These are phyloP conservation scores for Annulohypoxylon truncatum DNA, from an alignment of 2,329 filamentous ascomycete species.

Conservation along the genomic window DNA sequence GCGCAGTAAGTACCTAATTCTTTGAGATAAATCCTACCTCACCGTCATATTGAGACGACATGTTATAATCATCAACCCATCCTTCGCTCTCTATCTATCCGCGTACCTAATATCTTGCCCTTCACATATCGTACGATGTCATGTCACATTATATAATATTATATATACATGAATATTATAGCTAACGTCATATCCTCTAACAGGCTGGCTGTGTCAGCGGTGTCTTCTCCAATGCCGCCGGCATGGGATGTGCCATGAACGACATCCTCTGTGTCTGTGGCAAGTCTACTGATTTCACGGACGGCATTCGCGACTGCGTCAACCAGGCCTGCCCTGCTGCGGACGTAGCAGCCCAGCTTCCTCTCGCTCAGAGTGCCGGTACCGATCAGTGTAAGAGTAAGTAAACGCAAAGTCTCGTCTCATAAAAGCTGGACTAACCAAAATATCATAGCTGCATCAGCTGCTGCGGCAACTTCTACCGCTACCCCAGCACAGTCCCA, in stretches of 20 bases:
- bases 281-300: slow-evolving; percentile 45
- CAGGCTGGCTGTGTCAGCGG: slow-evolving; percentile 47
- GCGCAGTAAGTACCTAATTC: slow-evolving; percentile 41
- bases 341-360: slow-evolving; percentile 47
- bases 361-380: slow-evolving; percentile 44
- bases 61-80: not conserved
- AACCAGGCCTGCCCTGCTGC: slow-evolving; percentile 46
- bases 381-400: slow-evolving; percentile 49
- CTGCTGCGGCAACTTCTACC: slow-evolving; percentile 27
- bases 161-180: not conserved
- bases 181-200: slow-evolving; percentile 24
- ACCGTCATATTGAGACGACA: not conserved
- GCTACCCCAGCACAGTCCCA: slow-evolving; percentile 21
- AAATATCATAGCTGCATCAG: slow-evolving; percentile 34
- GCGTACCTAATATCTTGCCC: not conserved
- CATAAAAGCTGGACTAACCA: slow-evolving; percentile 3
- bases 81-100: not conserved
- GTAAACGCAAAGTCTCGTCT: slow-evolving; percentile 10
- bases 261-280: slow-evolving; percentile 56
- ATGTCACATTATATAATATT: not conserved
- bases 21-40: not conserved
- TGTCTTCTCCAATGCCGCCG: slow-evolving; percentile 39
- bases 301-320: slow-evolving; percentile 57
- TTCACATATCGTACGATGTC: not conserved
- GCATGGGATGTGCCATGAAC: slow-evolving; percentile 45